Percentiles rank a stretch among this genome's conserved stretches.
These are phyloP conservation scores for Chytriomyces hyalinus DNA, from an alignment of 192 early-diverging fungal genomes.

Conservation along the genomic window DNA sequence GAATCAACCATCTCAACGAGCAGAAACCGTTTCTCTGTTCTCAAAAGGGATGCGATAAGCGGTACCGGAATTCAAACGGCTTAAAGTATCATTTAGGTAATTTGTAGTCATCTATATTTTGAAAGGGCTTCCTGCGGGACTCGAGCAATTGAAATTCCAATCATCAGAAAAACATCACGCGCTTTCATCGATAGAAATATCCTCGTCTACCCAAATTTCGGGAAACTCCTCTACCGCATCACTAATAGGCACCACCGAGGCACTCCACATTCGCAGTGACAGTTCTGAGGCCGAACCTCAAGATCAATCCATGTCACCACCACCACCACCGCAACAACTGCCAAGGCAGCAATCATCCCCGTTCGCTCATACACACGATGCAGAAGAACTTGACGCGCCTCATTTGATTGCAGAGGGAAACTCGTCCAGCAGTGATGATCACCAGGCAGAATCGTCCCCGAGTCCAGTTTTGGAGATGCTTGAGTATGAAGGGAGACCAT, in stretches of 20 bases:
- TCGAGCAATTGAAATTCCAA: background rate
- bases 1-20: conserved; percentile 29
- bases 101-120: background rate
- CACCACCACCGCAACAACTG: background rate
- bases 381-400: background rate
- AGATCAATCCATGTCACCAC: too few species aligned
- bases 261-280: background rate
- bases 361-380: conserved; percentile 8
- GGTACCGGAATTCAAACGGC: conserved; percentile 35
- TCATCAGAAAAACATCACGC: conserved; percentile 11
- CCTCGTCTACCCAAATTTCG: background rate
- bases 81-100: conserved; percentile 35
- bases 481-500: conserved; percentile 15
- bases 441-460: background rate
- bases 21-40: conserved; percentile 31
- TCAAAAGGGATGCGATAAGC: conserved; percentile 27
- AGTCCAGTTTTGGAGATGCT: background rate
- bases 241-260: background rate
- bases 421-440: background rate
- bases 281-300: background rate
- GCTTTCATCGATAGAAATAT: background rate
- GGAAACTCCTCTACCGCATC: background rate
- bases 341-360: background rate
- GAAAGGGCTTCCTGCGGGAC: too few species aligned
- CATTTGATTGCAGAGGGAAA: background rate